Evolutionary conservation across 257 asterid genomes (phyloP), one percentile per base, ranked within the genome.

Genomic region (Lavandula angustifolia): DNA sequence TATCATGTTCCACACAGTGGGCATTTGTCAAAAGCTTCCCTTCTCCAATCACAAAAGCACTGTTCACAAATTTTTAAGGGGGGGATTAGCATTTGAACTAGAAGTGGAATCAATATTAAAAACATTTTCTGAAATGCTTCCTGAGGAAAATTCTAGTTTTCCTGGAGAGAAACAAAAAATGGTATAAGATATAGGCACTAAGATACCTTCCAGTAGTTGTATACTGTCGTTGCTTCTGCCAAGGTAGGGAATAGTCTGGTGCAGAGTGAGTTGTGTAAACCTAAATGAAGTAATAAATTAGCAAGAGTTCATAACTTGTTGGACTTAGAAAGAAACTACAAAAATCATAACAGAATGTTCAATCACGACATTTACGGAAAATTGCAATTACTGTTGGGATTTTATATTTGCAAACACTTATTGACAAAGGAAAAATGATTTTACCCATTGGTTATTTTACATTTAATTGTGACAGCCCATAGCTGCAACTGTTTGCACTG

Each of bases 171-270:
- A 22, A 27, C 4, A 57, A 35, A 53, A 29, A 7, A 34, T 71
- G 68, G 17, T 14, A 41, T 5, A 31, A 10, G 52, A 22, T 27
- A 68, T 62, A 66, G 56, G 1, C 16, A 46, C 58, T n/a, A 33
- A 71, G 86, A 76, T 89, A 78, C 98, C 96, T 92, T 76, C 98
- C 96, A 40, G 98, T 92, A 75, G 95, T 89, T 60, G 95, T 84
- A 61, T 66, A 87, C 63, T 88, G 95, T 70, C 96, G 79, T 74
- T 88, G 98, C 75, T 88, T 89, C 84, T 87, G 98, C 96, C 98
- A 86, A 18, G 98, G 98, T 68, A 92, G 95, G 70, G 98, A 92
- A 77, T 92, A 92, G 69, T 92, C 95, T 4, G 98, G 95, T 48
- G 84, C 95, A 47, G 98, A 86, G 65, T 92, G 98, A 27, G 95